Evolutionary conservation across 371 early-diverging fungal genomes (phyloP), one percentile per base, ranked within the genome.

Genomic region (Lichtheimia hyalospora): DNA sequence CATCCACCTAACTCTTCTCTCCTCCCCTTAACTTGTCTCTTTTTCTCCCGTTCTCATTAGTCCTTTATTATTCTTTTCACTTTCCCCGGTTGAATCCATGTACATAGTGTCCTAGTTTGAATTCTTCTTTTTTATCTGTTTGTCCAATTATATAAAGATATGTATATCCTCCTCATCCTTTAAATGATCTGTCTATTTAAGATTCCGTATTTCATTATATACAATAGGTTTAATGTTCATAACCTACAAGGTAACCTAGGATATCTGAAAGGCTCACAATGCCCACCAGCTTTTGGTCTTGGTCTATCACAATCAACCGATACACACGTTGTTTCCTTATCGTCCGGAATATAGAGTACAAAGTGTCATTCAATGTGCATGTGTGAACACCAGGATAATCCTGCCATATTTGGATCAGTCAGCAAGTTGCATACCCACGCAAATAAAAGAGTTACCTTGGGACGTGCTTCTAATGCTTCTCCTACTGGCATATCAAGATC

Each of bases 351-450:
- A 97, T 86, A 0, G 92, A 91, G 34, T 87, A 84, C 16, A 98
- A 82, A 41, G 94, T 94, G 71, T 96, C 96, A 52, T 78, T 84
- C 52, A 86, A 60, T 0, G 87, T 88, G 74, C 98, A 98, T 10
- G 95, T 92, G 66, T 96, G 97, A 6, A 97, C 94, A 1, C 96
- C 96, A 20, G 91, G 88, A 69, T 95, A 96, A 65, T 96, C 93
- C 82, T 85, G 56, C n/a, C 4, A 14, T 21, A 25, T n/a, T n/a
- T n/a, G 3, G 8, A 46, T 34, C 10, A 8, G 10, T 34, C 10
- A 34, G 34, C n/a, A n/a, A n/a, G n/a, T n/a, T n/a, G n/a, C n/a
- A n/a, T n/a, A n/a, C n/a, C n/a, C n/a, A n/a, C n/a, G n/a, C n/a
- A n/a, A n/a, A n/a, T n/a, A n/a, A n/a, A n/a, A n/a, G n/a, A 25